These are phyloP conservation scores for Mrakia blollopis DNA, from an alignment of 768 basidiomycete genomes.

Conservation along the genomic window DNA sequence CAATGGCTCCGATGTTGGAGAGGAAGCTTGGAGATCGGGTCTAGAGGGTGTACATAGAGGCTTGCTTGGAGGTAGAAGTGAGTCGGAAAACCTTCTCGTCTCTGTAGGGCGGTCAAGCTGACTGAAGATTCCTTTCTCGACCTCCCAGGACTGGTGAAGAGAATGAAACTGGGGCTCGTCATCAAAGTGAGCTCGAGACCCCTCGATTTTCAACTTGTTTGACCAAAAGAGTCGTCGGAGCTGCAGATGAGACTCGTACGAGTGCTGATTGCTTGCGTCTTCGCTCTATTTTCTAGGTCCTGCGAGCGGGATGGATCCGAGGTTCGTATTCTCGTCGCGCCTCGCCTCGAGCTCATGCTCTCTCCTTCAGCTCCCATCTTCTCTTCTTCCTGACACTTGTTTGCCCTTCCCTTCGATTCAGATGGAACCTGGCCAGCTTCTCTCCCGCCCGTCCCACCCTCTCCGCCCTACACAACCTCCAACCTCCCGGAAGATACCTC, in stretches of 20 bases:
- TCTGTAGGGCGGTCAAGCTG: no score
- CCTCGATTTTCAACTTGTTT: neutral
- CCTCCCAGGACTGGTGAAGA: constrained; percentile 1
- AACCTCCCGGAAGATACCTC: neutral
- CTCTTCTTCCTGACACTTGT: neutral
- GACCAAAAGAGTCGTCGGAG: no score
- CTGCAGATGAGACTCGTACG: no score
- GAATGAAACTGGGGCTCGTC: constrained; percentile 13
- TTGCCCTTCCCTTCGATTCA: neutral
- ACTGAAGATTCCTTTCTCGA: no score
- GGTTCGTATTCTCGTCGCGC: neutral
- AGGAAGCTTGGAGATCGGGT: constrained; percentile 1
- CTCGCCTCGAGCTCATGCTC: neutral
- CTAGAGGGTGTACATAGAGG: constrained; percentile 16
- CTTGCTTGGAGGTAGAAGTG: constrained; percentile 13
- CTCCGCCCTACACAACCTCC: neutral
- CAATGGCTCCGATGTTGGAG: neutral
- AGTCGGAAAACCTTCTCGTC: neutral
- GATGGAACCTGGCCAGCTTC: constrained; percentile 8
- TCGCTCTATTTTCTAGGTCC: neutral
- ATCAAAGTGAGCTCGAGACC: constrained; percentile 7
- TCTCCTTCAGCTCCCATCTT: neutral
- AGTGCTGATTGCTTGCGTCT: neutral
- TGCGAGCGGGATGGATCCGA: constrained; percentile 7
- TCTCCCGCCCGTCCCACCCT: neutral